Base-by-base conservation (phyloP, 495 filamentous ascomycete genomes). In the Cryomyces antarcticus region DNA sequence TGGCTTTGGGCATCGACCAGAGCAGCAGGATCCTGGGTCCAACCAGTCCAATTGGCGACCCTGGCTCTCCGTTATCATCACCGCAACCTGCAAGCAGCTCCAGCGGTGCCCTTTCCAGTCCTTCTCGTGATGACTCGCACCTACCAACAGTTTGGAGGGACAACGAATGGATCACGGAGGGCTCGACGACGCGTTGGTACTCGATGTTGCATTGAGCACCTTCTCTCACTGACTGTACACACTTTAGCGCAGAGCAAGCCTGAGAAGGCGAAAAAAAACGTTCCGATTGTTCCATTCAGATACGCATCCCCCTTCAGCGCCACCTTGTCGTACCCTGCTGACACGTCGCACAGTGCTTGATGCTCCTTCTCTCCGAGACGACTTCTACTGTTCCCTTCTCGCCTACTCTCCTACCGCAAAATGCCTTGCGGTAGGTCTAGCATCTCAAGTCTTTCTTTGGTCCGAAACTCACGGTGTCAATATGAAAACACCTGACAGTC, bases 341-440 rank as follows among this genome's bases (percentile, higher is more conserved):
- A 50, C 51, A 7, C 49, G 31, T 50, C 50, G 6, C 39, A 65
- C 53, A 58, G 85, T 94, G 4, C 63, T 97, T 10, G 84, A 94
- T 62, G 89, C 89, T 4, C 87, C 88, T 1, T 70, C 72, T 27
- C 68, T 96, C 38, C 71, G 83, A 28, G 89, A 97, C 56, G 92
- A 97, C 57, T 97, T 85, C 52, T 97, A 97, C 55, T 95, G 86
- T 60, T 86, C 87, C 0, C 69, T 85, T 6, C 68, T 97, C 40
- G 84, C 89, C 5, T 96, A 95, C 57, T 92, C 77, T 1, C 59
- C 66, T 24, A 77, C 69, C 6, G 68, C 70, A 31, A 71, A 80
- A 30, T 79, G 77, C 10, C 71, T 97, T 31, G 92, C 86, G 34
- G 82, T 94, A 11, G 89, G 83, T 0, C 71, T 96, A 10, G 72